Evolutionary conservation across 306 rosid species (phyloP).

Genomic region (Fragaria vesca): DNA sequence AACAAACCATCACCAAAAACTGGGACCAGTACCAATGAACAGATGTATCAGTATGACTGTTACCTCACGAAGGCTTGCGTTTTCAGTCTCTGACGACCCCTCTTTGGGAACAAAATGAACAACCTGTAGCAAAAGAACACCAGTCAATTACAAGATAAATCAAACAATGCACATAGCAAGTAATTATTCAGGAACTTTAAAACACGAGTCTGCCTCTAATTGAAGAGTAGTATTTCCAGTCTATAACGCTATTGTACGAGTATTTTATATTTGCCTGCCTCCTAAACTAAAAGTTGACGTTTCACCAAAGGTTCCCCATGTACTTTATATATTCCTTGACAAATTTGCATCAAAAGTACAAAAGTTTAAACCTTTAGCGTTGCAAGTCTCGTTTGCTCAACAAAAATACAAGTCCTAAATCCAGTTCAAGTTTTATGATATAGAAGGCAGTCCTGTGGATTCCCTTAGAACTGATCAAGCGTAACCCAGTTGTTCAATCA

Average conservation of each 20-base stretch:
- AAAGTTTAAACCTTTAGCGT: background rate
- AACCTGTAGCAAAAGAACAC: conserved; percentile 47
- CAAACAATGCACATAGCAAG: background rate
- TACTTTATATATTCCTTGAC: background rate
- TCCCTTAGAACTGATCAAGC: background rate
- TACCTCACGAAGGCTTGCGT: conserved; percentile 70
- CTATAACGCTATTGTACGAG: background rate
- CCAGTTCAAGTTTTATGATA: background rate
- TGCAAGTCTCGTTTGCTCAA: background rate
- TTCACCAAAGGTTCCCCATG: background rate
- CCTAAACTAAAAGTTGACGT: background rate
- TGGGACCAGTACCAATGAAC: background rate
- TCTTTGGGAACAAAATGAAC: conserved; percentile 67
- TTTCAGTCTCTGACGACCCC: conserved; percentile 41
- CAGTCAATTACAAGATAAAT: background rate
- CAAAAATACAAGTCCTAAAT: background rate
- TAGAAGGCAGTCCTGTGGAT: background rate
- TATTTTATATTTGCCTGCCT: background rate
- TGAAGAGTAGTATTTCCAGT: background rate
- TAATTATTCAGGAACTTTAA: background rate
- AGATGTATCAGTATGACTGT: background rate
- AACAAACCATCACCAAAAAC: background rate
- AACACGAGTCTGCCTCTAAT: background rate
- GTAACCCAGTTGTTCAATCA: background rate
- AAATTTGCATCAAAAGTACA: background rate